Evolutionary conservation across 164 flowering plant genomes (phyloP).

Genomic region (Santalum album): DNA sequence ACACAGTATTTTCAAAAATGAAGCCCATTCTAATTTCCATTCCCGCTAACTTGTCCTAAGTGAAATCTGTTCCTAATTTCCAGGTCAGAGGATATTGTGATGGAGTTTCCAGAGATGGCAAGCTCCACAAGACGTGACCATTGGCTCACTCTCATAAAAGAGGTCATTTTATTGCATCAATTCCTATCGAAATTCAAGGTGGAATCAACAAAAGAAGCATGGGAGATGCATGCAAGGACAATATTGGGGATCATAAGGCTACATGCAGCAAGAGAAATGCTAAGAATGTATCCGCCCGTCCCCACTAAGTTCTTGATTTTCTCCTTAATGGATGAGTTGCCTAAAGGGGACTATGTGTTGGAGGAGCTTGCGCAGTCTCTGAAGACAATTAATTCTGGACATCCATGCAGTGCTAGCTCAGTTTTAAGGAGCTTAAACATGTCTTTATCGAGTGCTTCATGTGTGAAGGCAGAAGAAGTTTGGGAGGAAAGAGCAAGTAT

Average conservation of each 20-base stretch:
- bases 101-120: conserved; percentile 92
- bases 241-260: conserved; percentile 69
- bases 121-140: conserved; percentile 92
- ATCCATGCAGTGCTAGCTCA: conserved; percentile 65
- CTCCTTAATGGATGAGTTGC: conserved; percentile 63
- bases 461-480: conserved; percentile 20
- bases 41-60: too few relatives aligned
- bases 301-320: conserved; percentile 78
- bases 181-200: conserved; percentile 46
- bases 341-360: conserved; percentile 84
- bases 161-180: conserved; percentile 56
- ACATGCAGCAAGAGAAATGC: conserved; percentile 91
- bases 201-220: conserved; percentile 33
- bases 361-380: conserved; percentile 62
- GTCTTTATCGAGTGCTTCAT: conserved; percentile 13
- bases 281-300: conserved; percentile 64
- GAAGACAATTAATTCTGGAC: conserved; percentile 28
- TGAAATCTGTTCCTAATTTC: conserved; percentile 11
- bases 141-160: conserved; percentile 73
- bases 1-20: too few relatives aligned
- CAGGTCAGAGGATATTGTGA: conserved; percentile 58
- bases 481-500: conserved; percentile 14
- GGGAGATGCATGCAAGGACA: conserved; percentile 85
- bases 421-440: conserved; percentile 47
- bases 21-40: too few relatives aligned